Conservation (phyloP, 1,284 basidiomycete genomes). For the Ustanciosporium gigantosporum region DNA sequence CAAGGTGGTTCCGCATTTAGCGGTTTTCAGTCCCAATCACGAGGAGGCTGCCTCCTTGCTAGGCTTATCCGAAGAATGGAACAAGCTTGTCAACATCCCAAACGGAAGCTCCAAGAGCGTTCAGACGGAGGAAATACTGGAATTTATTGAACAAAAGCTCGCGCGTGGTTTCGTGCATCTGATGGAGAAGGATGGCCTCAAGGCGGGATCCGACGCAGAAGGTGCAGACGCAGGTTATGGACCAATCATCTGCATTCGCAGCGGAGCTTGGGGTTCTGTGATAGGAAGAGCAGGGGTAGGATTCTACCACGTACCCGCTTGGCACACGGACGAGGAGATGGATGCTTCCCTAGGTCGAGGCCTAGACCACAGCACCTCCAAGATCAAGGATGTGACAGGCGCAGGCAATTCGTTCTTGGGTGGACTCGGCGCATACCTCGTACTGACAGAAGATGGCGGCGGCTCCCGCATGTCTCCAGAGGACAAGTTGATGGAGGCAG, state of each 20-base stretch:
- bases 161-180: slow-evolving; percentile 9
- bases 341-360: not conserved
- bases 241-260: slow-evolving; percentile 42
- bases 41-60: slow-evolving; percentile 63
- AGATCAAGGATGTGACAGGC: slow-evolving; percentile 43
- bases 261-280: slow-evolving; percentile 40
- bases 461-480: too few relatives aligned
- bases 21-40: slow-evolving; percentile 68
- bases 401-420: slow-evolving; percentile 47
- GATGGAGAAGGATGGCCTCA: not conserved
- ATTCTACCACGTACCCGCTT: slow-evolving; percentile 26
- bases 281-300: slow-evolving; percentile 13
- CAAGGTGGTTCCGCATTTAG: slow-evolving; percentile 68
- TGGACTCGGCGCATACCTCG: slow-evolving; percentile 31
- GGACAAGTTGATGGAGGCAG: slow-evolving; percentile 11
- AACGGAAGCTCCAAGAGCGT: not conserved
- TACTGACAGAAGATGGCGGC: slow-evolving; percentile 9
- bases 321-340: slow-evolving; percentile 6
- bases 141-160: slow-evolving; percentile 13
- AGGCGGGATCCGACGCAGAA: too few relatives aligned
- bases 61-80: slow-evolving; percentile 24
- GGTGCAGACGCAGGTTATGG: slow-evolving; percentile 5
- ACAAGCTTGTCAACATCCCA: not conserved
- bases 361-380: slow-evolving; percentile 1
- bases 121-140: slow-evolving; percentile 1